These are phyloP conservation scores for Perkinsus chesapeaki DNA, from an alignment of 169 alveolate species.

Conservation along the genomic window DNA sequence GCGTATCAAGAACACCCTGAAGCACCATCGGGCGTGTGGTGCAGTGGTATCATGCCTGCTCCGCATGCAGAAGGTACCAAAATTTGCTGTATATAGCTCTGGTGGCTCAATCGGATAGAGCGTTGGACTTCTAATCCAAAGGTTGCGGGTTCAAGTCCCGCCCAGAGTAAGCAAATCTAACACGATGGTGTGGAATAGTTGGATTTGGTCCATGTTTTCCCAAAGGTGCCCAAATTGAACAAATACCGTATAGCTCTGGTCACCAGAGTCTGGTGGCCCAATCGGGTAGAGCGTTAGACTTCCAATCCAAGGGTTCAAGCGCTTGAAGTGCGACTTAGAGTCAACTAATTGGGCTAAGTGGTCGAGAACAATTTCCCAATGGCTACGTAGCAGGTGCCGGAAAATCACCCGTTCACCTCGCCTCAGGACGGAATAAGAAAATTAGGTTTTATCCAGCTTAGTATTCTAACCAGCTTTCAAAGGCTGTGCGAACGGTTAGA, in stretches of 20 bases:
- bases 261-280: too few relatives aligned
- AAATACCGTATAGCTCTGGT: background rate
- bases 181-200: background rate
- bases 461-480: background rate
- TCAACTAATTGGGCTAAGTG: too few relatives aligned
- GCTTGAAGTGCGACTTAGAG: too few relatives aligned
- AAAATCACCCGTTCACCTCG: too few relatives aligned
- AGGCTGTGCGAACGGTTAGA: background rate
- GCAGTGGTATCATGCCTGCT: background rate
- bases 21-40: too few relatives aligned
- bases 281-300: too few relatives aligned
- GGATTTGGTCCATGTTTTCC: background rate
- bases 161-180: background rate
- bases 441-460: too few relatives aligned
- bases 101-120: background rate
- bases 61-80: background rate
- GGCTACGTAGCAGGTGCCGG: too few relatives aligned
- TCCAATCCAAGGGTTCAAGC: too few relatives aligned
- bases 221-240: background rate
- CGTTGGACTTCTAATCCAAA: background rate
- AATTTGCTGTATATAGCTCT: background rate
- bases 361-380: too few relatives aligned
- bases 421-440: too few relatives aligned
- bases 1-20: too few relatives aligned
- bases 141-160: background rate